Conservation (phyloP, 2,329 filamentous ascomycete genomes). For the Pyricularia pennisetigena region DNA sequence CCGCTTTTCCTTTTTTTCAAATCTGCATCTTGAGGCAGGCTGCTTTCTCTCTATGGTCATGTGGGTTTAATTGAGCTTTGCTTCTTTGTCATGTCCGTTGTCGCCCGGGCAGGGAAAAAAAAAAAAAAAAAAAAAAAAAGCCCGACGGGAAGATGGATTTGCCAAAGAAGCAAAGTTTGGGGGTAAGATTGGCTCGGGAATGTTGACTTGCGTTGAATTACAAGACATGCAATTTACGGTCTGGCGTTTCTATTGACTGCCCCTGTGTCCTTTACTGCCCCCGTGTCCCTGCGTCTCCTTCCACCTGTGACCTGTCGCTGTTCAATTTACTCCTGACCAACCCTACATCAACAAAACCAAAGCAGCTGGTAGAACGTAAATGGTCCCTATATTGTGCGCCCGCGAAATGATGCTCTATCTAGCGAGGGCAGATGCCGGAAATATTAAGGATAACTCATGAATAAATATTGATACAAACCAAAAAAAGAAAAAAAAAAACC, state of each 20-base stretch:
- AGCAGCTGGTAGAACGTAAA: not conserved
- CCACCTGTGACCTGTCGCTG: no score
- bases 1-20: no score
- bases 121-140: no score
- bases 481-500: not conserved
- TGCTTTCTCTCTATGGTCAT: no score
- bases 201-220: not conserved
- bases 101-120: no score
- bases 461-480: not conserved
- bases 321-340: not conserved
- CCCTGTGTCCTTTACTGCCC: not conserved
- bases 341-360: not conserved
- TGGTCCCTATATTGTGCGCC: not conserved
- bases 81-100: no score
- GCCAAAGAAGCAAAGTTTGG: no score
- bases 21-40: no score
- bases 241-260: not conserved
- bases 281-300: not conserved
- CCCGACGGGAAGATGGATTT: no score
- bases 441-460: not conserved
- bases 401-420: not conserved
- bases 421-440: not conserved
- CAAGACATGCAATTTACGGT: not conserved
- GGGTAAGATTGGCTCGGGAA: not conserved
- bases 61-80: no score